A percentile compares a stretch with the other conserved stretches of the same genome.
Evolutionary conservation across 495 filamentous ascomycete species (phyloP).

Genomic region (Annulohypoxylon moriforme): DNA sequence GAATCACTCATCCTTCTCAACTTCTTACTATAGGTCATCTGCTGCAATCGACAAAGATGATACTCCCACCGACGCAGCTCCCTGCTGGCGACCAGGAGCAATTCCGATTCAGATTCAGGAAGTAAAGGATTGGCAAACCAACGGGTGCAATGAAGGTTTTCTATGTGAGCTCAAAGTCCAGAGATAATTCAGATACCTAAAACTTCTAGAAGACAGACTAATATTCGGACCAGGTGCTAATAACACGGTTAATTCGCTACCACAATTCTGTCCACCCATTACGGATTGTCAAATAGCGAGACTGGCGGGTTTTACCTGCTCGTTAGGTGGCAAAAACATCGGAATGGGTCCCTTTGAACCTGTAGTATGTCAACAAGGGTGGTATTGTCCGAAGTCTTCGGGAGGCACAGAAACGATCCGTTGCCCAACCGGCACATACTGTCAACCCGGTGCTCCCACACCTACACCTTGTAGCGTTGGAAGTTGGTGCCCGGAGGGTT

Average conservation of each 20-base stretch:
- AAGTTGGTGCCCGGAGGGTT: conserved; percentile 53
- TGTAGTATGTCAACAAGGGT: conserved; percentile 56
- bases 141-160: conserved; percentile 55
- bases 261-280: conserved; percentile 59
- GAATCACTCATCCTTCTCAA: conserved; percentile 49
- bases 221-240: conserved; percentile 51
- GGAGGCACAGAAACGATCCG: conserved; percentile 48
- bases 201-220: conserved; percentile 15
- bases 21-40: conserved; percentile 45
- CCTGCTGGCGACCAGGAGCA: conserved; percentile 51
- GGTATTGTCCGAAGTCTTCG: conserved; percentile 54
- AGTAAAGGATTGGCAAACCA: conserved; percentile 46
- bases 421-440: conserved; percentile 59
- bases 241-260: conserved; percentile 57
- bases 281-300: conserved; percentile 52
- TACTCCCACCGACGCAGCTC: conserved; percentile 43
- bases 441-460: conserved; percentile 54
- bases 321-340: conserved; percentile 47
- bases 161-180: conserved; percentile 48
- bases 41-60: conserved; percentile 26
- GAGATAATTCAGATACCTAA: too few relatives aligned
- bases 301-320: conserved; percentile 48
- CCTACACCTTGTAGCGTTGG: conserved; percentile 57
- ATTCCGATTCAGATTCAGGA: conserved; percentile 52
- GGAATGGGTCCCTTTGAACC: conserved; percentile 59